Base-by-base conservation (phyloP, 1,139 yeast species). In the Diutina pseudorugosa region DNA sequence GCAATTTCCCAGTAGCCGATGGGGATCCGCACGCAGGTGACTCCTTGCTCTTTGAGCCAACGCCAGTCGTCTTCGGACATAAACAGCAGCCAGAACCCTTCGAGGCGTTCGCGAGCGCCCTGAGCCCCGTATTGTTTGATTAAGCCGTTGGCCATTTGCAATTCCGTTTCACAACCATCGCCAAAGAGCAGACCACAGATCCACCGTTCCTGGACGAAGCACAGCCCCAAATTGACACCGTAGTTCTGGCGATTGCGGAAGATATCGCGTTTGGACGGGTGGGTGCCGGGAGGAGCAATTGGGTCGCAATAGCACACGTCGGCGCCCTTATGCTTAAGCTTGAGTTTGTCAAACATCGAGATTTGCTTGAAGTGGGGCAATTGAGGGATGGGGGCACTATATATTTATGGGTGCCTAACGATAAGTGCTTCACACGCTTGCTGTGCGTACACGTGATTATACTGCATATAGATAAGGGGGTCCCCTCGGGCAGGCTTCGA, bases 1-100 rank as follows among this genome's bases (percentile, higher is more conserved):
- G 72, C 77, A 11, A 90, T 79, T 55, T 80, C 83, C 96, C 96
- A 93, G 66, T 86, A 93, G 0, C 98, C 98, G 58, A 93, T 68
- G 4, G 98, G 98, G 8, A 91, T 75, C 59, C 98, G 75, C 8
- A 93, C 76, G 0, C 90, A 77, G 18, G 87, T 89, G 19, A 88
- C 88, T 7, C 85, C 84, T 51, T 77, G 80, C 20, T 73, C 70
- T 51, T 70, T 66, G 47, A 93, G 67, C 87, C 90, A 89, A 20
- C 75, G 63, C 95, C 96, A 90, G 62, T 93, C 97, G 11, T 75
- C 75, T 53, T 82, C 88, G 41, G 66, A 65, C 59, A 85, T 72
- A 64, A 80, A 91, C n/a, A 62, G 62, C 14, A 64, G 67, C 89
- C 95, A 93, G 65, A 87, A 95, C 2, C 69, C 58, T 57, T 85